phyloP scores from a whole-genome alignment of 345 rosid species.

The Populus deltoides region DNA sequence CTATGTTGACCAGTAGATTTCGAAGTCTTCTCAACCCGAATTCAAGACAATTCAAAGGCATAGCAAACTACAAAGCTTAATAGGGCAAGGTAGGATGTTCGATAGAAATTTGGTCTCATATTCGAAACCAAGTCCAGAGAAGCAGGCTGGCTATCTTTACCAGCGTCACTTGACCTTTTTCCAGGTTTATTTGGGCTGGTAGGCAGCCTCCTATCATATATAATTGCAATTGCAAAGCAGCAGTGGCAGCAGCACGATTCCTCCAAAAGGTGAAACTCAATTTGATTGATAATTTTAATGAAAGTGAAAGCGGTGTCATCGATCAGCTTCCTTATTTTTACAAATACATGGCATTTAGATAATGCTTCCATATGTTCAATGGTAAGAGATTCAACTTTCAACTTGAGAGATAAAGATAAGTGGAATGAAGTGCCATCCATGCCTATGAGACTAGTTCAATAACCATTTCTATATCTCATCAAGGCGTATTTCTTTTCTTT shows the following conservation, averaged over 20 bases:
- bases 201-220: constrained; percentile 4
- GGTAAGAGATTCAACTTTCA: neutral
- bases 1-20: neutral
- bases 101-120: constrained; percentile 6
- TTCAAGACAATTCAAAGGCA: neutral
- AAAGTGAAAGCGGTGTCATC: neutral
- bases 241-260: neutral
- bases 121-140: neutral
- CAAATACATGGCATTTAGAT: neutral
- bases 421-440: neutral
- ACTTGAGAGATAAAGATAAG: neutral
- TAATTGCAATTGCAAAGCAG: neutral
- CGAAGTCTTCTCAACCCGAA: neutral
- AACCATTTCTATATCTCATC: neutral
- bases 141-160: constrained; percentile 9
- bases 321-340: neutral
- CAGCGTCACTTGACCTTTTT: neutral
- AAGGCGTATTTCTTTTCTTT: neutral
- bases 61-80: neutral
- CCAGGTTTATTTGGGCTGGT: neutral
- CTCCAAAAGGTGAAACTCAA: neutral
- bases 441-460: neutral
- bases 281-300: neutral
- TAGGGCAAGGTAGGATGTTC: neutral
- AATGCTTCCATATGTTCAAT: neutral